phyloP scores from a whole-genome alignment of 2,329 filamentous ascomycete genomes.

The Microdochium bolleyi region DNA sequence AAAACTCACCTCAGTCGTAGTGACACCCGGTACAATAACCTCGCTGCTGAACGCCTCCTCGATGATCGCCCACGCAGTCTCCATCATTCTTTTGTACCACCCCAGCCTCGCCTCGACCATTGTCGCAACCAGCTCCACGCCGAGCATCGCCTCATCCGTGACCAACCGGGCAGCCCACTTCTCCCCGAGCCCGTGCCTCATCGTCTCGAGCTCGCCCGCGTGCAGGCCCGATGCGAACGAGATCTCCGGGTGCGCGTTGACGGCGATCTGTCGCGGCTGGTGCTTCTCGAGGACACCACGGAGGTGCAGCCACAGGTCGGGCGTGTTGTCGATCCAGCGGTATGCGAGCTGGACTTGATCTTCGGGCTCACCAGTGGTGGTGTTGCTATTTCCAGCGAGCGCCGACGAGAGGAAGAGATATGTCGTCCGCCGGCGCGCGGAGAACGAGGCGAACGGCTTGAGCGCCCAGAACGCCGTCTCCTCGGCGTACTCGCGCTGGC shows the following conservation, averaged over 20 bases:
- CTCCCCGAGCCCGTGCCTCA: conserved; percentile 24
- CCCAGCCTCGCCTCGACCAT: conserved; percentile 28
- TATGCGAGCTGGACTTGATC: conserved; percentile 18
- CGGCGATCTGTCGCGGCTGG: conserved; percentile 27
- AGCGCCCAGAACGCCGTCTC: conserved; percentile 44
- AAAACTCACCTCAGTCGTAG: conserved; percentile 25
- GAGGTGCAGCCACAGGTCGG: conserved; percentile 31
- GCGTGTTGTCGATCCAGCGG: conserved; percentile 39
- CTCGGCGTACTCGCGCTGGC: conserved; percentile 42
- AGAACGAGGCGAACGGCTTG: conserved; percentile 35
- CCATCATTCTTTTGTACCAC: conserved; percentile 36
- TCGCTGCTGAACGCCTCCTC: conserved; percentile 33
- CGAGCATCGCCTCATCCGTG: conserved; percentile 30
- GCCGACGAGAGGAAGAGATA: conserved; percentile 36
- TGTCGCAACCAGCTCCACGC: conserved; percentile 35
- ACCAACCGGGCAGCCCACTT: conserved; percentile 31
- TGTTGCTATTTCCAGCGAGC: neutral
- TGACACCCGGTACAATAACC: conserved; percentile 31
- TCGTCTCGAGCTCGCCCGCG: conserved; percentile 33
- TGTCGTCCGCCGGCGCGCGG: conserved; percentile 39
- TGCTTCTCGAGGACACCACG: conserved; percentile 24
- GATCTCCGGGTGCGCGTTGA: conserved; percentile 35
- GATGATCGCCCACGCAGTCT: conserved; percentile 43
- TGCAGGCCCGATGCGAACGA: conserved; percentile 39
- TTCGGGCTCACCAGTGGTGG: neutral